Percentiles rank a stretch among this genome's conserved stretches.
These are phyloP conservation scores for Hypomontagnella monticulosa DNA, from an alignment of 495 filamentous ascomycete genomes.

Conservation along the genomic window DNA sequence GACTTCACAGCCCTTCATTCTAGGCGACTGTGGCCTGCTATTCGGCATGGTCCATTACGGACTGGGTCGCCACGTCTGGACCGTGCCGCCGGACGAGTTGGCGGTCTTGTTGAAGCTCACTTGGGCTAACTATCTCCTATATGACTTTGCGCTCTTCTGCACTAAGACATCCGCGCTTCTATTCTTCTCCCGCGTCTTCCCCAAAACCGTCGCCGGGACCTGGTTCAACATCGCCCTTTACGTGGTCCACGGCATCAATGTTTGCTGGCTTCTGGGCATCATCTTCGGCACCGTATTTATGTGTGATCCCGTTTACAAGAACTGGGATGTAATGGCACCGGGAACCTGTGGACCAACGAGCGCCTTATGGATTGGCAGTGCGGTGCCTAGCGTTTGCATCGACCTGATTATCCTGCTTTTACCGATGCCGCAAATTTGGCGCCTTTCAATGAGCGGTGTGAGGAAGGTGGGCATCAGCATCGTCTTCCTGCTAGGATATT, in stretches of 20 bases:
- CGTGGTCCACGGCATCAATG: constrained; percentile 14
- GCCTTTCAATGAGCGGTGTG: constrained; percentile 37
- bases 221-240: constrained; percentile 26
- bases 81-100: background rate
- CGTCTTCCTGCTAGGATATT: constrained; percentile 50
- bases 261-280: constrained; percentile 22
- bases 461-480: constrained; percentile 43
- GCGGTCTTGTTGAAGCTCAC: constrained; percentile 1
- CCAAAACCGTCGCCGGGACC: background rate
- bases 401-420: constrained; percentile 50
- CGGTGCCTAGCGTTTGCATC: constrained; percentile 43
- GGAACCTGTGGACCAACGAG: constrained; percentile 3
- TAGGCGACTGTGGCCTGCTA: background rate
- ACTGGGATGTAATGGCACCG: constrained; percentile 4
- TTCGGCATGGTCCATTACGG: constrained; percentile 8
- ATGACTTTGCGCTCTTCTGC: constrained; percentile 7
- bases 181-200: constrained; percentile 25
- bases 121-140: constrained; percentile 1
- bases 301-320: constrained; percentile 22
- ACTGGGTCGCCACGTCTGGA: constrained; percentile 5
- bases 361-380: constrained; percentile 10
- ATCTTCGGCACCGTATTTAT: constrained; percentile 28
- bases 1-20: background rate
- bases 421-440: constrained; percentile 51
- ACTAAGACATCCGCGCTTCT: constrained; percentile 21